Evolutionary conservation across 176 grass and related monocot species (phyloP).

Genomic region (Triticum urartu): DNA sequence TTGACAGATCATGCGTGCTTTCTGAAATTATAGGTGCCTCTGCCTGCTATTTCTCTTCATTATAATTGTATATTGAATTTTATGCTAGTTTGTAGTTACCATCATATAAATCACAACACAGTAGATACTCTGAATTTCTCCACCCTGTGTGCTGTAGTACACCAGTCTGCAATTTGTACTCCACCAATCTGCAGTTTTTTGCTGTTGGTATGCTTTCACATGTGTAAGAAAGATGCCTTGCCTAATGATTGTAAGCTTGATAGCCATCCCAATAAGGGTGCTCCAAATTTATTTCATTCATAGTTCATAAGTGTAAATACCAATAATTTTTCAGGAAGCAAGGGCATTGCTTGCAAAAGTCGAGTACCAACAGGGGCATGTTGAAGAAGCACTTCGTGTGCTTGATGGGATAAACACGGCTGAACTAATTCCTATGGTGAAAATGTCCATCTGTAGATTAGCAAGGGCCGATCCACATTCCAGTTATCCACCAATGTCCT

Average conservation of each 20-base stretch:
- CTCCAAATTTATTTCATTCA: neutral
- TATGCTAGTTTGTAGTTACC: neutral
- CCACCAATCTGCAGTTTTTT: neutral
- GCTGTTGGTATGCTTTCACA: neutral
- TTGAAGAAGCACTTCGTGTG: conserved; percentile 66
- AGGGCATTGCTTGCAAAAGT: conserved; percentile 79
- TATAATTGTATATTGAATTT: neutral
- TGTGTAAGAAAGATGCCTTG: neutral
- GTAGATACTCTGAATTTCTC: neutral
- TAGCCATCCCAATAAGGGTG: conserved; percentile 10
- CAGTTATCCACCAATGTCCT: conserved; percentile 45
- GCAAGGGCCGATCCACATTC: conserved; percentile 39
- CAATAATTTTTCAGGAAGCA: conserved; percentile 68
- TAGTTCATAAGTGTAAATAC: neutral
- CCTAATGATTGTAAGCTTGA: neutral
- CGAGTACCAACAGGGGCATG: conserved; percentile 69
- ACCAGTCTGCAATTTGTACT: neutral
- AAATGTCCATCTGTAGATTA: conserved; percentile 48
- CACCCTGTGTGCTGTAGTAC: neutral
- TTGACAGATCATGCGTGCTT: neutral
- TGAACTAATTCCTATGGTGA: conserved; percentile 51
- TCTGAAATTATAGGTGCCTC: neutral
- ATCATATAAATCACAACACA: conserved; percentile 7
- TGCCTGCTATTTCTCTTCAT: conserved; percentile 3
- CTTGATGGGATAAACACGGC: conserved; percentile 67